Evolutionary conservation across 202 grass and related monocot species (phyloP), one percentile per base, ranked within the genome.

Genomic region (Dendrocalamus latiflorus): DNA sequence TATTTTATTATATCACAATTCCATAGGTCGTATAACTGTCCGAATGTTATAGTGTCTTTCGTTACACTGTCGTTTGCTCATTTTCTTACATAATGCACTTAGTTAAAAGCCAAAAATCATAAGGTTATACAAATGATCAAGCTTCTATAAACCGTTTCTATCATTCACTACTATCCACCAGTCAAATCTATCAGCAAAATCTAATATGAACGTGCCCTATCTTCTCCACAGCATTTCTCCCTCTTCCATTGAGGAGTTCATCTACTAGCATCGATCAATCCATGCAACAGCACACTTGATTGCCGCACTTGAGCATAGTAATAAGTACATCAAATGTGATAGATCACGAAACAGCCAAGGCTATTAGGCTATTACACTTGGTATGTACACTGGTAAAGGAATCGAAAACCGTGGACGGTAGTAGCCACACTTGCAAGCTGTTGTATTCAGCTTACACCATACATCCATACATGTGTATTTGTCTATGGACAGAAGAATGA

Each of bases 401-500:
- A 86, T 82, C 78, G 65, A 11, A 86, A 43, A 60, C 49, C 83
- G 1, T 82, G 79, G 67, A 1, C 18, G 58, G 47, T 22, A 62
- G 13, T 53, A 77, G 61, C 72, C 48, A 84, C 49, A 41, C 34
- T 45, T 3, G 68, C 72, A 47, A 54, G 16, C 63, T 68, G 67
- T 25, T 74, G 34, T 69, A 59, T 73, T 60, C 44, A 55, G 41
- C 48, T 81, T 86, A 80, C 84, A 90, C 59, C 83, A 90, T 80
- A 30, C n/a, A n/a, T n/a, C n/a, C n/a, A n/a, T n/a, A n/a, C n/a
- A n/a, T 51, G 74, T 53, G 25, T 58, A 38, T 58, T 90, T 79
- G 84, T 87, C 75, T 87, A 90, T 90, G 33, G 14, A 90, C 84
- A 90, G 42, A 79, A 80, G 79, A 86, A 90, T 90, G 88, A 83